Evolutionary conservation across 2,329 filamentous ascomycete species (phyloP).

Genomic region (Lasiodiplodia hormozganensis): DNA sequence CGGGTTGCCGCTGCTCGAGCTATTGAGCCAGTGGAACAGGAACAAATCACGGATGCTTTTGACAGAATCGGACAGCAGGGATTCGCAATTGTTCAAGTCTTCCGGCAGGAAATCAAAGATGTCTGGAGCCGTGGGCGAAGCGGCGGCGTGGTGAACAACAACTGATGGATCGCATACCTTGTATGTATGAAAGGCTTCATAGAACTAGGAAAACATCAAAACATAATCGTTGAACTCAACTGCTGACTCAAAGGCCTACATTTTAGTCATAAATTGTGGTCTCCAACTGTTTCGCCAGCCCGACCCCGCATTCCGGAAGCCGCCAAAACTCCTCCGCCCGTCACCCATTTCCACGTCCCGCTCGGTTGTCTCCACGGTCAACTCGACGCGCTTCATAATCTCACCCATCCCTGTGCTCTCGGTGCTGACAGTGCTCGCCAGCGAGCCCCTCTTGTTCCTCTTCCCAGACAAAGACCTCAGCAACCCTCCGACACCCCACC

Average conservation of each 20-base stretch:
- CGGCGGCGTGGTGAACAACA: no score
- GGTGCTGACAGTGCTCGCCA: background rate
- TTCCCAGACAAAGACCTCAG: background rate
- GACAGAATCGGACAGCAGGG: background rate
- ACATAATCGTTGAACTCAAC: no score
- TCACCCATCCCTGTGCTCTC: background rate
- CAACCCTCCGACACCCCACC: background rate
- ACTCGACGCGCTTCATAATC: background rate
- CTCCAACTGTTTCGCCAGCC: background rate
- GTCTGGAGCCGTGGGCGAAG: background rate
- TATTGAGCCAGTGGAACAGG: background rate
- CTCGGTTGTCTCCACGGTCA: background rate
- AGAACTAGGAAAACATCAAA: background rate
- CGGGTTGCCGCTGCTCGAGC: conserved; percentile 19
- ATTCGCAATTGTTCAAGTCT: background rate
- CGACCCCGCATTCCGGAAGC: background rate
- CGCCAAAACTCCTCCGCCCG: background rate
- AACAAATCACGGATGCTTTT: background rate
- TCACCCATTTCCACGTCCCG: conserved; percentile 10
- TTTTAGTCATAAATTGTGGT: background rate
- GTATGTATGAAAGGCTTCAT: no score
- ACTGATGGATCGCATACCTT: no score
- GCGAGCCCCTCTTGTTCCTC: background rate
- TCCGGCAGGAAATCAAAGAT: background rate
- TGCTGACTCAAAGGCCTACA: background rate